Base-by-base conservation (phyloP, 2,329 filamentous ascomycete species). In the Aspergillus transmontanensis region DNA sequence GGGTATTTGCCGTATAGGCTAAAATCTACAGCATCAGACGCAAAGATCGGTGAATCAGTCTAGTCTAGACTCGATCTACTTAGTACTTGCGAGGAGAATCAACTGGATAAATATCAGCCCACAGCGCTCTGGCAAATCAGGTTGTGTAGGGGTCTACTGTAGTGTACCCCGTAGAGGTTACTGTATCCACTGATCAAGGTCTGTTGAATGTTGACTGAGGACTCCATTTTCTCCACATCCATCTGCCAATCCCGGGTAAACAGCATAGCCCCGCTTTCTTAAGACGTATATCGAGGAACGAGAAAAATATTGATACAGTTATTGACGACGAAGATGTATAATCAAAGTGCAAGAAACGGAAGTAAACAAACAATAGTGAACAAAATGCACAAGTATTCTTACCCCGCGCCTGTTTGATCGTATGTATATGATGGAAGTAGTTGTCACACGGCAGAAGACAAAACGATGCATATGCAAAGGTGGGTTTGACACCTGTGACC, bases 211-310 rank as follows among this genome's bases (percentile, higher is more conserved):
- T 11, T 23, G 21, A 28, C 5, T 28, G 26, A 28, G 26, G 26
- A 39, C 51, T 39, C 51, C 51, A 39, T 39, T 32, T 55, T 23
- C 48, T 39, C 51, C 51, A 36, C 34, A 34, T 55, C 34, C 11
- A 26, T 39, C 51, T 55, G n/a, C 51, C 51, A 55, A 55, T 39
- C 34, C 34, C 51, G 51, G n/a, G 16, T 54, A 54, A 16, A 32
- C 11, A 39, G n/a, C 5, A 23, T 23, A 12, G 51, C 34, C 34
- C 51, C 34, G 51, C 34, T 55, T 55, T 23, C 45, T 34, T 45
- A 11, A 12, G 43, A 39, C 28, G 32, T 41, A 39, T 6, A 9
- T 41, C 12, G 32, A 36, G 23, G 9, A 26, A 50, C 16, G 16
- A 39, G 12, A 39, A 11, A 26, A 41, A 4, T 23, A 55, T 41